Conservation (phyloP, 2,329 filamentous ascomycete species). For the Pseudopyricularia cyperi region DNA sequence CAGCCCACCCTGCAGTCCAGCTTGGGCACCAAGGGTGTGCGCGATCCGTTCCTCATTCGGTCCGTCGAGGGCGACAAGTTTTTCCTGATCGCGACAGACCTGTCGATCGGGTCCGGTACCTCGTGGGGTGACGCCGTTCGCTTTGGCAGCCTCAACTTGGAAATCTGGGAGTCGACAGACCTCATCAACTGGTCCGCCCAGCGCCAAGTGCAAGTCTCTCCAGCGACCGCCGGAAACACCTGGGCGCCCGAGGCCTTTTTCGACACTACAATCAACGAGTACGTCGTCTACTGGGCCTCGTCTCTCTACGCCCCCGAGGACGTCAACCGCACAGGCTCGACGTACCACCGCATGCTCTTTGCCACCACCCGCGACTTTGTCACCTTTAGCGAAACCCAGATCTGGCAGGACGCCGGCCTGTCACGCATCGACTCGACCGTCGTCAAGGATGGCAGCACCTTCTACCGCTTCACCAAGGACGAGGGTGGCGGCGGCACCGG, state of each 20-base stretch:
- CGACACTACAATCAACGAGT: conserved; percentile 17
- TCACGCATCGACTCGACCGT: conserved; percentile 41
- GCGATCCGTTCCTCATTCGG: conserved; percentile 28
- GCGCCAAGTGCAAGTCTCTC: conserved; percentile 24
- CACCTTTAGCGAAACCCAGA: conserved; percentile 29
- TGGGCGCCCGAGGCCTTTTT: conserved; percentile 27
- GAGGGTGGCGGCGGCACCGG: conserved; percentile 34
- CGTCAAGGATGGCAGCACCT: conserved; percentile 24
- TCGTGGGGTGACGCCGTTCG: conserved; percentile 11
- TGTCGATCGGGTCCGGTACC: conserved; percentile 20
- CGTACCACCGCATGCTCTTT: conserved; percentile 40
- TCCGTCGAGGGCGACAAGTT: conserved; percentile 23
- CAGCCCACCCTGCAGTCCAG: conserved; percentile 22
- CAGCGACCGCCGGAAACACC: conserved; percentile 24
- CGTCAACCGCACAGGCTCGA: conserved; percentile 22
- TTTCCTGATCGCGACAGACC: conserved; percentile 26
- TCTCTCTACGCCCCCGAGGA: conserved; percentile 29
- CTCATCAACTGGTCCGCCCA: conserved; percentile 23
- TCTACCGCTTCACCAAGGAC: conserved; percentile 43
- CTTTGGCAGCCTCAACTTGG: conserved; percentile 13
- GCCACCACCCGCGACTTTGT: conserved; percentile 35
- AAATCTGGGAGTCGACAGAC: conserved; percentile 27
- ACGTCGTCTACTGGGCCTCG: conserved; percentile 24
- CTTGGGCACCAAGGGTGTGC: conserved; percentile 23
- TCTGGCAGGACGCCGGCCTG: conserved; percentile 38